Conservation (phyloP, 257 asterid genomes). For the Forsythia viridissima region DNA sequence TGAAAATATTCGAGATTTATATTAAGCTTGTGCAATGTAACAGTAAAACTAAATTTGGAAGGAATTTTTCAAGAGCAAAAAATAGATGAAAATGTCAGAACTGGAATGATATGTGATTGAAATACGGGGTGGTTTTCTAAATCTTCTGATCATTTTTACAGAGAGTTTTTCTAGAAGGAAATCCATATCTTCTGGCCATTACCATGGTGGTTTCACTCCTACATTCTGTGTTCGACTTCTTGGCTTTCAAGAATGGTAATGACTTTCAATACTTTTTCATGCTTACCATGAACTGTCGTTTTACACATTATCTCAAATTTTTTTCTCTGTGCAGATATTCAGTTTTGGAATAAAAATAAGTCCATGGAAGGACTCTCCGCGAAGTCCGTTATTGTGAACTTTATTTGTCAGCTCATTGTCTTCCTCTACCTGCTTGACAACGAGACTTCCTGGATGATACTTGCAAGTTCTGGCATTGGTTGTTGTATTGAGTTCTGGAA, state of each 20-base stretch:
- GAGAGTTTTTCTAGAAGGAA: conserved; percentile 98
- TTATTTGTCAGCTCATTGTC: conserved; percentile 81
- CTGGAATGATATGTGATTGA: background rate
- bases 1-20: background rate
- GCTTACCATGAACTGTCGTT: conserved; percentile 10
- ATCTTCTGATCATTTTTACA: conserved; percentile 41
- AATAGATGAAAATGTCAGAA: background rate
- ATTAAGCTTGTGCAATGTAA: background rate
- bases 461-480: conserved; percentile 97
- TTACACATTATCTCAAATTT: background rate
- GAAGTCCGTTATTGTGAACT: conserved; percentile 87
- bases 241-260: conserved; percentile 97
- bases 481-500: conserved; percentile 99
- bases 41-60: background rate
- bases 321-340: conserved; percentile 68
- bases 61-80: background rate
- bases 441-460: conserved; percentile 99
- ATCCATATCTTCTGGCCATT: conserved; percentile 81
- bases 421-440: conserved; percentile 96
- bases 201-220: conserved; percentile 88
- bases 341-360: conserved; percentile 98
- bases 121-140: conserved; percentile 20
- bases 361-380: conserved; percentile 99
- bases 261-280: conserved; percentile 3
- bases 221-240: conserved; percentile 89